Evolutionary conservation across 176 grass and related monocot species (phyloP).

Genomic region (Carex parvula): DNA sequence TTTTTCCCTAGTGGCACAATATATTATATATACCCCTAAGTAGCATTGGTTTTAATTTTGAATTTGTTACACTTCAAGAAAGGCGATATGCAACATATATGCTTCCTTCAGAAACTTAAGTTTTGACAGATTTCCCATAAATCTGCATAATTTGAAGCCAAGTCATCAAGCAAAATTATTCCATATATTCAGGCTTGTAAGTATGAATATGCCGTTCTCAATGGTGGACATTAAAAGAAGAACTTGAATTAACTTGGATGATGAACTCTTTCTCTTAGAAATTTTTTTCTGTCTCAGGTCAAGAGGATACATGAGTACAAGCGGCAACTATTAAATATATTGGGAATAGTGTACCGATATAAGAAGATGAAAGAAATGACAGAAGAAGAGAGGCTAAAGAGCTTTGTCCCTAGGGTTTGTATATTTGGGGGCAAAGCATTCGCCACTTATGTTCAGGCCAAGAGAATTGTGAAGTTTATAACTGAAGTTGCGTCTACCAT

Average conservation of each 20-base stretch:
- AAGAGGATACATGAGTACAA: constrained; percentile 99
- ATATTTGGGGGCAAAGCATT: constrained; percentile 99
- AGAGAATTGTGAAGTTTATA: constrained; percentile 97
- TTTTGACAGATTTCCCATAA: background rate
- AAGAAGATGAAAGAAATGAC: constrained; percentile 99
- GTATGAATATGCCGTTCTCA: background rate
- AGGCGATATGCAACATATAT: background rate
- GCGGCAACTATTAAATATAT: constrained; percentile 83
- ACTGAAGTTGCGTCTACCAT: constrained; percentile 85
- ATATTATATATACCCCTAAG: background rate
- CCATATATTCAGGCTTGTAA: background rate
- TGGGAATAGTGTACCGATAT: constrained; percentile 95
- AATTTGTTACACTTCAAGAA: background rate
- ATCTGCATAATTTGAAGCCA: background rate
- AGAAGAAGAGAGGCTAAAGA: constrained; percentile 53
- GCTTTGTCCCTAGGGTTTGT: constrained; percentile 84
- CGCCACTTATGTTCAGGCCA: constrained; percentile 94
- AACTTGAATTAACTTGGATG: background rate
- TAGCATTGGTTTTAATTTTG: background rate
- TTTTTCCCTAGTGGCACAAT: background rate
- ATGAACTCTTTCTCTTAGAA: constrained; percentile 19
- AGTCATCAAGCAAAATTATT: background rate
- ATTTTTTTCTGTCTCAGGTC: constrained; percentile 48
- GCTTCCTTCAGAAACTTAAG: background rate
- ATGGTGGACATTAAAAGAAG: background rate